These are phyloP conservation scores for Metschnikowia orientalis DNA, from an alignment of 805 yeast species.

Conservation along the genomic window DNA sequence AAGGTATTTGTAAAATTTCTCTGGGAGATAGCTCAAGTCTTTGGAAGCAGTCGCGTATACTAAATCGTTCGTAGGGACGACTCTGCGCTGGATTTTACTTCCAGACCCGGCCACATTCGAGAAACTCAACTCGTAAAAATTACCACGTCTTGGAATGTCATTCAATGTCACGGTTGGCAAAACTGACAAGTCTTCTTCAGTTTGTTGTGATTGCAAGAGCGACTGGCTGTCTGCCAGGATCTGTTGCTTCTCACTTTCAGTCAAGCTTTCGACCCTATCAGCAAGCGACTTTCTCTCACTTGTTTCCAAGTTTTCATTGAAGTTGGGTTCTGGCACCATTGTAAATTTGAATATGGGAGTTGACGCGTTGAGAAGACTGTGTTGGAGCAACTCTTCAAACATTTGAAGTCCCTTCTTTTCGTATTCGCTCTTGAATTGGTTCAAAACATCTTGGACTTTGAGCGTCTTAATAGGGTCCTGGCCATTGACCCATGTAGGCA, in stretches of 20 bases:
- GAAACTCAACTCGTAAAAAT: slow-evolving; percentile 27
- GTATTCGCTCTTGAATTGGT: slow-evolving; percentile 60
- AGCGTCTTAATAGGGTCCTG: slow-evolving; percentile 70
- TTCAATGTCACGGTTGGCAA: slow-evolving; percentile 71
- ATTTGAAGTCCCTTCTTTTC: slow-evolving; percentile 43
- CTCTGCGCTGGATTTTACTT: slow-evolving; percentile 39
- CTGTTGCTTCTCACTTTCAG: slow-evolving; percentile 51
- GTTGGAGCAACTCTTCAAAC: slow-evolving; percentile 56
- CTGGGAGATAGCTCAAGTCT: slow-evolving; percentile 55
- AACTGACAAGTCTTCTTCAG: slow-evolving; percentile 67
- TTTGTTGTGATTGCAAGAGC: slow-evolving; percentile 60
- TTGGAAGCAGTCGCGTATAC: slow-evolving; percentile 71
- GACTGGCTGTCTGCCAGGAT: slow-evolving; percentile 58
- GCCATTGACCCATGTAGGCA: slow-evolving; percentile 83
- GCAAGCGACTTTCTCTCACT: slow-evolving; percentile 58
- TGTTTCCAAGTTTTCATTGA: slow-evolving; percentile 43
- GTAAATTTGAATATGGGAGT: slow-evolving; percentile 63
- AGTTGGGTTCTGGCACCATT: slow-evolving; percentile 66
- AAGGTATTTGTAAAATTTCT: slow-evolving; percentile 59
- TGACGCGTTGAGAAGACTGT: slow-evolving; percentile 42
- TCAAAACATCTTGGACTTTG: slow-evolving; percentile 58
- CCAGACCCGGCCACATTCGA: slow-evolving; percentile 29
- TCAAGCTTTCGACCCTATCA: slow-evolving; percentile 38
- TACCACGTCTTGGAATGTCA: slow-evolving; percentile 66
- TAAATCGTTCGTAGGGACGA: slow-evolving; percentile 76